Conservation (phyloP, 2,329 filamentous ascomycete species). For the Lomentospora prolificans region DNA sequence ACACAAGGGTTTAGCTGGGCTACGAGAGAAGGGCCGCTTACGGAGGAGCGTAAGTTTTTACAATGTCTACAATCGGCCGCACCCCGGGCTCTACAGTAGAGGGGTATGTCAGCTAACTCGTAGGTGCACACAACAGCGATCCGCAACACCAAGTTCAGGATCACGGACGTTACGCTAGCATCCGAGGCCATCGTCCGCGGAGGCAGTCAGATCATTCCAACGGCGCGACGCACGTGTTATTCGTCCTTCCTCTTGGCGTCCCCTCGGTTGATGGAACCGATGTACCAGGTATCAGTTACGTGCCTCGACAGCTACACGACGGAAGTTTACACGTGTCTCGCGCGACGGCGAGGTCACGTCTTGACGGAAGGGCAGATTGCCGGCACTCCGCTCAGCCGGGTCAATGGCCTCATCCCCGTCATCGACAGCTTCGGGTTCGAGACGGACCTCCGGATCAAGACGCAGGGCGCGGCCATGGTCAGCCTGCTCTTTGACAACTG, state of each 20-base stretch:
- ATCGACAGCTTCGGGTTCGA: constrained; percentile 98
- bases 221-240: constrained; percentile 84
- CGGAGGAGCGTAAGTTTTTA: constrained; percentile 91
- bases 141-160: constrained; percentile 93
- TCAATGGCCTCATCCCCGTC: constrained; percentile 83
- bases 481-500: constrained; percentile 91
- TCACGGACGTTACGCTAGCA: constrained; percentile 82
- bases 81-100: neutral
- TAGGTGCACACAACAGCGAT: constrained; percentile 51
- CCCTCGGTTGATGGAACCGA: constrained; percentile 90
- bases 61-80: neutral
- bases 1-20: constrained; percentile 97
- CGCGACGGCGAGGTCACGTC: constrained; percentile 82
- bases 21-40: constrained; percentile 86
- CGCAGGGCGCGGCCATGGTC: constrained; percentile 83
- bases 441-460: constrained; percentile 92
- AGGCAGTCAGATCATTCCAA: constrained; percentile 95
- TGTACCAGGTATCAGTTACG: constrained; percentile 88
- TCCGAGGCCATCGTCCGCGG: constrained; percentile 89
- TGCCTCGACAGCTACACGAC: constrained; percentile 83
- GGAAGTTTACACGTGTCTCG: constrained; percentile 84
- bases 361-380: constrained; percentile 89
- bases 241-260: constrained; percentile 95
- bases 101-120: constrained; percentile 11
- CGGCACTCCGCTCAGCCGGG: constrained; percentile 86